A percentile compares a stretch with the other conserved stretches of the same genome.
These are phyloP conservation scores for Manihot esculenta DNA, from an alignment of 441 rosid genomes.

Conservation along the genomic window DNA sequence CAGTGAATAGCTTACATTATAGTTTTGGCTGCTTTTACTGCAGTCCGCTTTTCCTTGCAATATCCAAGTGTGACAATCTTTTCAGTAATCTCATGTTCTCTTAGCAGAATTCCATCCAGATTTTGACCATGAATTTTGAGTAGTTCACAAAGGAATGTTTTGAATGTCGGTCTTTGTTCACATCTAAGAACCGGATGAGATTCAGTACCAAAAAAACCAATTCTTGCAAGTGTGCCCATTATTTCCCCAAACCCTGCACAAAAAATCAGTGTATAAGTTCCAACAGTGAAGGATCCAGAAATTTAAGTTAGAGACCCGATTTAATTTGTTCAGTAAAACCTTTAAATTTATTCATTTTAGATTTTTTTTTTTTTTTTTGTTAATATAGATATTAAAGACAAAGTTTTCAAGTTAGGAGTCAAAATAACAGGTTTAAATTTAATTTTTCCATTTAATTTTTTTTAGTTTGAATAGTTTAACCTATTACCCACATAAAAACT, in stretches of 20 bases:
- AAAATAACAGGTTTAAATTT: too few species aligned
- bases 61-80: constrained; percentile 60
- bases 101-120: constrained; percentile 26
- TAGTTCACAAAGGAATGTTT: constrained; percentile 53
- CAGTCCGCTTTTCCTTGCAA: constrained; percentile 55
- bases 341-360: too few species aligned
- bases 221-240: constrained; percentile 72
- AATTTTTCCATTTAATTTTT: too few species aligned
- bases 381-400: too few species aligned
- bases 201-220: constrained; percentile 57
- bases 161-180: constrained; percentile 47
- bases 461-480: too few species aligned
- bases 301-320: too few species aligned
- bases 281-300: too few species aligned
- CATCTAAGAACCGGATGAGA: constrained; percentile 44
- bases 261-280: constrained; percentile 14
- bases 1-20: constrained; percentile 47
- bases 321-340: too few species aligned
- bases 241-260: constrained; percentile 67
- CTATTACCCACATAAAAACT: too few species aligned
- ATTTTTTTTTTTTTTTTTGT: too few species aligned
- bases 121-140: constrained; percentile 38
- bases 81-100: constrained; percentile 60
- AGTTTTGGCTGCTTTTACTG: constrained; percentile 67
- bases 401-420: too few species aligned